Conservation (phyloP, 805 yeast genomes). For the Saccharomycopsis fibuligera region DNA sequence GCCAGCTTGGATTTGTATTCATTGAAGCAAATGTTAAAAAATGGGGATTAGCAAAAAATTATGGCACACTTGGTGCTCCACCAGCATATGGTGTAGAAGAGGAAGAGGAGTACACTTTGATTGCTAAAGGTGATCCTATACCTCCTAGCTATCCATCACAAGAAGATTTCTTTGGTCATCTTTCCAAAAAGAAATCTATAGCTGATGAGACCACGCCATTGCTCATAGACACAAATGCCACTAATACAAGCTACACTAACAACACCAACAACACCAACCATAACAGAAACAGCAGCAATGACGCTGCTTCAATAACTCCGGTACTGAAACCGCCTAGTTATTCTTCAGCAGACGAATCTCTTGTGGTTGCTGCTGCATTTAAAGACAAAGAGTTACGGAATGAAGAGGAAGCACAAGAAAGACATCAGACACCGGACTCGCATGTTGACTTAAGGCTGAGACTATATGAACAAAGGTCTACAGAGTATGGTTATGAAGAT, state of each 20-base stretch:
- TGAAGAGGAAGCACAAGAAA: not conserved
- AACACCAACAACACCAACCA: not conserved
- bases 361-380: not conserved
- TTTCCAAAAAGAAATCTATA: not conserved
- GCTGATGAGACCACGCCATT: constrained; percentile 7
- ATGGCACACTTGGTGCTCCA: constrained; percentile 33
- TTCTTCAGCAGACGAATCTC: not conserved
- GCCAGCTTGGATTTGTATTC: constrained; percentile 73
- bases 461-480: constrained; percentile 14
- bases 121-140: constrained; percentile 37
- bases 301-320: not conserved
- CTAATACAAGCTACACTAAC: not conserved
- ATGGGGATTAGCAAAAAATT: constrained; percentile 72
- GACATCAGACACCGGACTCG: constrained; percentile 10
- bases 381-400: constrained; percentile 1
- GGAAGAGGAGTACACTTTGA: constrained; percentile 28
- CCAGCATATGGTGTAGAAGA: constrained; percentile 29
- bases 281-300: not conserved
- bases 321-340: constrained; percentile 9
- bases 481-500: constrained; percentile 10
- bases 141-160: constrained; percentile 43
- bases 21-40: constrained; percentile 81
- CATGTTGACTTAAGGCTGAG: constrained; percentile 9
- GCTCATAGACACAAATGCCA: not conserved
- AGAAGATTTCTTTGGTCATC: constrained; percentile 37